Conservation (phyloP, 1,284 basidiomycete species). For the Sporisorium sorghi region DNA sequence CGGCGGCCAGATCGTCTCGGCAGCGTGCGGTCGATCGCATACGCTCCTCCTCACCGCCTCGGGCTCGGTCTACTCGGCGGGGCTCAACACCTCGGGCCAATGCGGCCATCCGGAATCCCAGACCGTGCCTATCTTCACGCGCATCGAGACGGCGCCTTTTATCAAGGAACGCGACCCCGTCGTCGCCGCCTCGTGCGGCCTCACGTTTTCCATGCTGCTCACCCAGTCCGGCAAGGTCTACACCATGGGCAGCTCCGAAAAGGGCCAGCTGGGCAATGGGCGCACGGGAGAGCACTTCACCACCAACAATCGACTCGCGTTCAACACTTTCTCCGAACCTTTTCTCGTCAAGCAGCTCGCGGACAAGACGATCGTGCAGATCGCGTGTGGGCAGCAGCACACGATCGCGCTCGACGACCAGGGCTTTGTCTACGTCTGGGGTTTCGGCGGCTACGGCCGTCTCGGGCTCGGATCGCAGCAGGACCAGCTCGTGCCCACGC, state of each 20-base stretch:
- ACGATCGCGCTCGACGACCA: constrained; percentile 78
- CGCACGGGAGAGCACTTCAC: constrained; percentile 87
- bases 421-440: constrained; percentile 81
- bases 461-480: constrained; percentile 80
- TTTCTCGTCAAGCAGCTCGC: constrained; percentile 77
- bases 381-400: constrained; percentile 88
- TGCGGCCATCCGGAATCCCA: constrained; percentile 76
- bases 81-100: constrained; percentile 86
- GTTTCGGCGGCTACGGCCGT: constrained; percentile 70
- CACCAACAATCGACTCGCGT: constrained; percentile 83
- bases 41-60: constrained; percentile 83
- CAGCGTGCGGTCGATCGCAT: constrained; percentile 84
- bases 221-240: constrained; percentile 84
- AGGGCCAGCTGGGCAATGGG: constrained; percentile 91
- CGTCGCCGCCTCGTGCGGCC: constrained; percentile 81
- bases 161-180: constrained; percentile 76
- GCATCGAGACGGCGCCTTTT: constrained; percentile 72
- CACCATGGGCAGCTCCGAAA: constrained; percentile 88
- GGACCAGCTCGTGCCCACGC: constrained; percentile 73
- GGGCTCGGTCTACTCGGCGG: constrained; percentile 85
- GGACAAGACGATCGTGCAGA: constrained; percentile 80
- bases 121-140: constrained; percentile 81
- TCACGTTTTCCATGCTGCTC: constrained; percentile 84
- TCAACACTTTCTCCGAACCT: constrained; percentile 78
- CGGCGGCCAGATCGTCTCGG: constrained; percentile 79